phyloP scores from a whole-genome alignment of 2,329 filamentous ascomycete genomes.

The Pestalotiopsis sp. region DNA sequence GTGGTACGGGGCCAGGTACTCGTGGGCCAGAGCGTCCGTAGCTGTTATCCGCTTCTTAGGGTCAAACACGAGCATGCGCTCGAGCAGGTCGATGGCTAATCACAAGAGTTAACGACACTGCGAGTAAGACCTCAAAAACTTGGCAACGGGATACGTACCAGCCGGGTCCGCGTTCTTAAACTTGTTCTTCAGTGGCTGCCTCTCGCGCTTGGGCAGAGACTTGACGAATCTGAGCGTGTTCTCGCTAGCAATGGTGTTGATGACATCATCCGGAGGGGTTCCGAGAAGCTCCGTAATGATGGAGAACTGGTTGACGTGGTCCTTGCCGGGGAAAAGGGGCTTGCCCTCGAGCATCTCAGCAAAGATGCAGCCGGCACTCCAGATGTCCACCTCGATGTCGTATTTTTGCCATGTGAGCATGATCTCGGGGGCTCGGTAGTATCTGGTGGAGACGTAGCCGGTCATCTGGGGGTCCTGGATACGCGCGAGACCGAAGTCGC shows the following conservation, averaged over 20 bases:
- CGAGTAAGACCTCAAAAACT: too few relatives aligned
- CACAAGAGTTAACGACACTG: conserved; percentile 2
- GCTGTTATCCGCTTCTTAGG: conserved; percentile 95
- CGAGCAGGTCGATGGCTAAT: conserved; percentile 85
- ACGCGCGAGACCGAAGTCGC: conserved; percentile 95
- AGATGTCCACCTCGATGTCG: conserved; percentile 98
- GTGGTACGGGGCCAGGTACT: conserved; percentile 95
- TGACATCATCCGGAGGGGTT: conserved; percentile 96
- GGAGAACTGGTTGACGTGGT: conserved; percentile 99
- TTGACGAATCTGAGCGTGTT: conserved; percentile 98
- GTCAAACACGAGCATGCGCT: conserved; percentile 97
- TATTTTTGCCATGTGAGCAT: conserved; percentile 99
- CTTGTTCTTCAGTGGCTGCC: conserved; percentile 82
- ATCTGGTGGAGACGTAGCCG: conserved; percentile 96
- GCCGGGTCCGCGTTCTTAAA: conserved; percentile 92
- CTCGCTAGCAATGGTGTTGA: conserved; percentile 97
- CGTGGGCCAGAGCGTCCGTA: conserved; percentile 81
- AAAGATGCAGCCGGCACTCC: conserved; percentile 98
- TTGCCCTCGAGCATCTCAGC: conserved; percentile 99
- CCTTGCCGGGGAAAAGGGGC: conserved; percentile 96
- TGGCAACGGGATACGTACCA: conserved; percentile 54
- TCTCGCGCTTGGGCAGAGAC: conserved; percentile 91
- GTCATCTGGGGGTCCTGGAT: conserved; percentile 99
- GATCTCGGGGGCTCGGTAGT: conserved; percentile 98
- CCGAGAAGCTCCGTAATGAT: conserved; percentile 98